Evolutionary conservation across 2,329 filamentous ascomycete genomes (phyloP).

Genomic region (Paecilomyces dactylethromorphus): DNA sequence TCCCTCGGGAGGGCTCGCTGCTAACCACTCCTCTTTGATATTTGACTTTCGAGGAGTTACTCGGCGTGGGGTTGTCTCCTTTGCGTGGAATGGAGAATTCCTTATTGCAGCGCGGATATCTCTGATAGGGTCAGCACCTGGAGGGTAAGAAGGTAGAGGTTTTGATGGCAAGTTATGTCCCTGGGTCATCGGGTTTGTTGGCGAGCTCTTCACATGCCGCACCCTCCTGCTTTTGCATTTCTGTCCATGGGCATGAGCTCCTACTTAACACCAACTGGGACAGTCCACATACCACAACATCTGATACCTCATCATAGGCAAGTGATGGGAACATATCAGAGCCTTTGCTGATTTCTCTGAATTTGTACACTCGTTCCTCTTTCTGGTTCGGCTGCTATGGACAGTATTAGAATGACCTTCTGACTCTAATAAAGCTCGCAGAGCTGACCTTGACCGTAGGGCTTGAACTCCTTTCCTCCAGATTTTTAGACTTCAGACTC

Average conservation of each 20-base stretch:
- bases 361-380: not conserved
- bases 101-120: not conserved
- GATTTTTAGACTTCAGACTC: not conserved
- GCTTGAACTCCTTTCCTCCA: not conserved
- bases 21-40: not conserved
- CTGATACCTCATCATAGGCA: not conserved
- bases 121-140: not conserved
- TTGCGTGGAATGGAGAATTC: not conserved
- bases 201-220: not conserved
- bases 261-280: not conserved
- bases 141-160: not conserved
- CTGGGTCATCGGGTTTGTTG: not conserved
- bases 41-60: not conserved
- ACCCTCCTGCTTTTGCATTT: not conserved
- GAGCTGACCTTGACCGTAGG: not conserved
- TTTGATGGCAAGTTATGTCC: not conserved
- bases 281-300: not conserved
- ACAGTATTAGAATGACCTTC: not conserved
- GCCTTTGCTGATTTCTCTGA: not conserved
- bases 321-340: not conserved
- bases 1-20: not conserved
- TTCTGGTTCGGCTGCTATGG: not conserved
- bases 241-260: not conserved
- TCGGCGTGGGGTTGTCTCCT: not conserved
- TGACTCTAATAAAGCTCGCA: not conserved